These are phyloP conservation scores for Inosperma sp. DNA, from an alignment of 768 basidiomycete genomes.

Conservation along the genomic window DNA sequence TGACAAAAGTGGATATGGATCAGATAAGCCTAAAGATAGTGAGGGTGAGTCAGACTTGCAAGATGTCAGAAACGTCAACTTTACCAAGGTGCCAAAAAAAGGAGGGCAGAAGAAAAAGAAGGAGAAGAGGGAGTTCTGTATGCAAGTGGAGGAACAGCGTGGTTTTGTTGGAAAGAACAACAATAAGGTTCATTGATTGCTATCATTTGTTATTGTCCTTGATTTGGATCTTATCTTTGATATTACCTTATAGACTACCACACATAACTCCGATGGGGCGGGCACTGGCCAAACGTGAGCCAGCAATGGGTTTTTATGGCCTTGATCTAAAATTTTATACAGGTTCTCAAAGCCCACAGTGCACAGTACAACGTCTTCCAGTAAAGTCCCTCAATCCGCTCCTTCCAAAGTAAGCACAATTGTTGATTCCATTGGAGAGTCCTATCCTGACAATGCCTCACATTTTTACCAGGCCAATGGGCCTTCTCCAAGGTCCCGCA, in stretches of 20 bases:
- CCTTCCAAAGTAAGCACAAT: conserved; percentile 1
- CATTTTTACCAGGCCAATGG: too few relatives aligned
- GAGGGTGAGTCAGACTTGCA: too few relatives aligned
- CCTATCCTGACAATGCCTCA: background rate
- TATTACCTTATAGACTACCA: background rate
- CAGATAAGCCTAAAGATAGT: too few relatives aligned
- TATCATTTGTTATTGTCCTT: background rate
- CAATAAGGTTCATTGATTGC: background rate
- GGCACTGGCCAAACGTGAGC: background rate
- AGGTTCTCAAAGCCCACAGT: background rate
- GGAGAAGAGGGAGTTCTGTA: background rate
- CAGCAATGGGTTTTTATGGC: background rate
- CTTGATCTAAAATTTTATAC: background rate
- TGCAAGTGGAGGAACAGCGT: background rate
- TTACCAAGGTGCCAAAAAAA: background rate
- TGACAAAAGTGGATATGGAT: too few relatives aligned
- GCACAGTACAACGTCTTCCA: background rate
- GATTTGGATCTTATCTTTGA: conserved; percentile 4
- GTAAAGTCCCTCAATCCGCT: background rate
- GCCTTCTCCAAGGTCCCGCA: too few relatives aligned
- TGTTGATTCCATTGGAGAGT: background rate
- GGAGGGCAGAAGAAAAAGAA: background rate
- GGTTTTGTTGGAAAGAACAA: background rate
- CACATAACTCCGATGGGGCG: background rate
- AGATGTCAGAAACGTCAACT: background rate